Percentiles rank a stretch among this genome's conserved stretches.
phyloP scores from a whole-genome alignment of 2,329 filamentous ascomycete species.

The Fusarium sp. region DNA sequence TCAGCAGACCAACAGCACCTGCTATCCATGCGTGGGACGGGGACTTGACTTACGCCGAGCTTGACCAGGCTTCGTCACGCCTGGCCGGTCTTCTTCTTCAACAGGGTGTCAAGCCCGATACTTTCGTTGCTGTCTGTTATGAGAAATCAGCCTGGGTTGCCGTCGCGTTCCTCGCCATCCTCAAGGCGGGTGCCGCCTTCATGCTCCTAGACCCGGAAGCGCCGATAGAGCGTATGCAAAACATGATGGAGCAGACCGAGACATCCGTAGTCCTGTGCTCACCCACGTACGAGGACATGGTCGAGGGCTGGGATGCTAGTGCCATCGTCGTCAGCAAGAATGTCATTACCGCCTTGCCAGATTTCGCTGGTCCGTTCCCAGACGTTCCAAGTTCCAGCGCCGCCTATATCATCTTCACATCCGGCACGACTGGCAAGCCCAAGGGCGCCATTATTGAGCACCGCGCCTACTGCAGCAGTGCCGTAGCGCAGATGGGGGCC shows the following conservation, averaged over 20 bases:
- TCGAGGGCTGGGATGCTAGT: background rate
- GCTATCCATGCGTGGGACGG: constrained; percentile 17
- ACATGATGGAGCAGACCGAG: constrained; percentile 7
- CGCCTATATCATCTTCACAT: constrained; percentile 49
- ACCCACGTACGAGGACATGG: background rate
- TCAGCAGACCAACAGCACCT: background rate
- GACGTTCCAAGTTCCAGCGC: constrained; percentile 8
- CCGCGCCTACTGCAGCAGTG: constrained; percentile 64
- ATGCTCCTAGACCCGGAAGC: constrained; percentile 13
- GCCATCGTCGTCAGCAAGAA: background rate
- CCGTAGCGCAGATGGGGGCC: constrained; percentile 44
- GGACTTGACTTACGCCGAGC: constrained; percentile 7
- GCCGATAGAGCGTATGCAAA: constrained; percentile 6
- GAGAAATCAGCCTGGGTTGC: constrained; percentile 16
- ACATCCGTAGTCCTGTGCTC: background rate
- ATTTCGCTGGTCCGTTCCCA: background rate
- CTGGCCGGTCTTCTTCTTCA: constrained; percentile 6
- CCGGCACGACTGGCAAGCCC: constrained; percentile 47
- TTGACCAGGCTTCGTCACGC: constrained; percentile 1
- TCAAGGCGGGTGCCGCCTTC: constrained; percentile 13
- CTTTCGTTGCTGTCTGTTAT: constrained; percentile 9
- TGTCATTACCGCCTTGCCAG: background rate
- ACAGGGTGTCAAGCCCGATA: constrained; percentile 1
- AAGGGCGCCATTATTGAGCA: constrained; percentile 58
- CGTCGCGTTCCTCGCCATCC: constrained; percentile 12